Percentiles rank a stretch among this genome's conserved stretches.
phyloP scores from a whole-genome alignment of 768 basidiomycete genomes.

The Russula virescens region DNA sequence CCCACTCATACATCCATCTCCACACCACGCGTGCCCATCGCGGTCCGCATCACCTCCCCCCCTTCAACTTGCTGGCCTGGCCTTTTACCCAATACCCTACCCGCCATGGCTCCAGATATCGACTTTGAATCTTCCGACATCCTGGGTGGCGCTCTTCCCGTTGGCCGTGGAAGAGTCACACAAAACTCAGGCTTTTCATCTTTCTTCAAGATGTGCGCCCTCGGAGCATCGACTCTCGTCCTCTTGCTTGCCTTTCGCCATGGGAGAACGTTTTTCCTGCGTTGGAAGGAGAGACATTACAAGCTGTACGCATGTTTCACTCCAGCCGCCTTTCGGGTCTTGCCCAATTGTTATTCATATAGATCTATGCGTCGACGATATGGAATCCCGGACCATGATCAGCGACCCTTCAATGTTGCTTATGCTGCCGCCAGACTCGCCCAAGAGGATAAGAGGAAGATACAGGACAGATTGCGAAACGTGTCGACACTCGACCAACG shows the following conservation, averaged over 20 bases:
- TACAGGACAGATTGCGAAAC: constrained; percentile 9
- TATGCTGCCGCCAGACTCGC: constrained; percentile 62
- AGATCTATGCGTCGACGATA: constrained; percentile 71
- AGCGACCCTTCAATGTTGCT: constrained; percentile 83
- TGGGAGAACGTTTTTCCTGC: constrained; percentile 38
- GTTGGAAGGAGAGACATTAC: constrained; percentile 58
- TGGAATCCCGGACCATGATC: constrained; percentile 80
- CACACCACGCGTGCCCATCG: constrained; percentile 13
- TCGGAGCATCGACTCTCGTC: constrained; percentile 17
- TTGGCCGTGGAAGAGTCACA: constrained; percentile 25
- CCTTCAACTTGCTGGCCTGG: neutral
- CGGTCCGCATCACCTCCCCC: constrained; percentile 5
- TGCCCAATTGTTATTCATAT: constrained; percentile 14
- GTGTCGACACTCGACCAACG: neutral
- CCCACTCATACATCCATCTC: neutral
- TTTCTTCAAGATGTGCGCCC: constrained; percentile 20
- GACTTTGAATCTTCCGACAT: constrained; percentile 59
- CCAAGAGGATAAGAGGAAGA: constrained; percentile 39
- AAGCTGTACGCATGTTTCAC: constrained; percentile 47
- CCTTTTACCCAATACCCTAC: constrained; percentile 25
- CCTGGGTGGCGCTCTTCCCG: constrained; percentile 47
- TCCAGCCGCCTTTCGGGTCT: constrained; percentile 8
- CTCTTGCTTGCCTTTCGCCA: constrained; percentile 30
- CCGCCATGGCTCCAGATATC: constrained; percentile 46
- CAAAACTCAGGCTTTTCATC: constrained; percentile 16